A percentile compares a stretch with the other conserved stretches of the same genome.
Evolutionary conservation across 78 protist species (phyloP).

Genomic region (Dictyostelium brefeldianum): DNA sequence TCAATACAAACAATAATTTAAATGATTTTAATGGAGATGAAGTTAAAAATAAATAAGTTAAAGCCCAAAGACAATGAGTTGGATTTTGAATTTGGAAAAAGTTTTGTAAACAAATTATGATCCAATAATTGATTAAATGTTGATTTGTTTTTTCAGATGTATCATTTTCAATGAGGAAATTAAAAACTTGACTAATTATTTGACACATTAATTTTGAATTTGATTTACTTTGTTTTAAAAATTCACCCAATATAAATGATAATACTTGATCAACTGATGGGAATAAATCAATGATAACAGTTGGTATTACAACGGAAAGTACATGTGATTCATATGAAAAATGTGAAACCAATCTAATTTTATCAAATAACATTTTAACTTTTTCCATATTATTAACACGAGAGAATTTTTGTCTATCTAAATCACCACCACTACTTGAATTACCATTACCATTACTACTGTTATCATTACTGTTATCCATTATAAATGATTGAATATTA

Average conservation of each 20-base stretch:
- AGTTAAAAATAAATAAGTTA: slow-evolving; percentile 57
- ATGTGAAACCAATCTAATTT: slow-evolving; percentile 58
- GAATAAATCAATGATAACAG: slow-evolving; percentile 51
- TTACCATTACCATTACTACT: slow-evolving; percentile 15
- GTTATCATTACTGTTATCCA: neutral
- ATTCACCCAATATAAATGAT: slow-evolving; percentile 76
- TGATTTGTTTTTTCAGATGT: slow-evolving; percentile 16
- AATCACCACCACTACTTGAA: neutral
- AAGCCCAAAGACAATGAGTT: slow-evolving; percentile 68
- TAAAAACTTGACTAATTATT: slow-evolving; percentile 43
- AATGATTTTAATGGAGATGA: slow-evolving; percentile 56
- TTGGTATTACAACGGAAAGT: slow-evolving; percentile 51
- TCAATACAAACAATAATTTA: slow-evolving; percentile 47
- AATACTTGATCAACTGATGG: slow-evolving; percentile 76
- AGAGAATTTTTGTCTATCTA: slow-evolving; percentile 18
- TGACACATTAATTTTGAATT: slow-evolving; percentile 73
- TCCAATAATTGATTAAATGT: slow-evolving; percentile 57
- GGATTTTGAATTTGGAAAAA: slow-evolving; percentile 81
- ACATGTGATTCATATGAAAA: slow-evolving; percentile 53
- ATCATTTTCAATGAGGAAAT: slow-evolving; percentile 32
- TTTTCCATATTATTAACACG: slow-evolving; percentile 75
- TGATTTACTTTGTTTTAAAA: slow-evolving; percentile 71
- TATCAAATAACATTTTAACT: slow-evolving; percentile 76
- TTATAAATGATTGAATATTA: neutral
- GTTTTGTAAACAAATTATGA: slow-evolving; percentile 71